phyloP scores from a whole-genome alignment of 352 stramenopile genomes.

The Pythium pyrilobum region DNA sequence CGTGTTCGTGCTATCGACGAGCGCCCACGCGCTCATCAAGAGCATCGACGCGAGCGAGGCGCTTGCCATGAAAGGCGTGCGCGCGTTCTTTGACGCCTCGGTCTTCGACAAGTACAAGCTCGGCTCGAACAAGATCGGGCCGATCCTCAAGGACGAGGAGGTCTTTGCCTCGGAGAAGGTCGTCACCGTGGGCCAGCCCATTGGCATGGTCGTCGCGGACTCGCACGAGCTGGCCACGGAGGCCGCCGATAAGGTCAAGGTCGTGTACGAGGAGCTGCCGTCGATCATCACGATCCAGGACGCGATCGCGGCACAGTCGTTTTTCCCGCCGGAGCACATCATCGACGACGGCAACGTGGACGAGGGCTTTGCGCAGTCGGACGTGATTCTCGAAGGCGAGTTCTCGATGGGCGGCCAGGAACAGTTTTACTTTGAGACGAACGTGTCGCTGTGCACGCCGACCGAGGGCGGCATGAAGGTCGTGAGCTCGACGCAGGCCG shows the following conservation, averaged over 20 bases:
- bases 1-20: slow-evolving; percentile 88
- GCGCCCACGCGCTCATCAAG: slow-evolving; percentile 75
- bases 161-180: slow-evolving; percentile 75
- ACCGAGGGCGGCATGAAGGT: slow-evolving; percentile 90
- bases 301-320: slow-evolving; percentile 90
- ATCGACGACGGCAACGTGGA: slow-evolving; percentile 85
- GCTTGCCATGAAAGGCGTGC: slow-evolving; percentile 85
- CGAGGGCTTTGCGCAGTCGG: slow-evolving; percentile 53
- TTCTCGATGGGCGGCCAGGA: slow-evolving; percentile 91
- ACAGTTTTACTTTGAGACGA: slow-evolving; percentile 96
- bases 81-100: slow-evolving; percentile 76
- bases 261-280: slow-evolving; percentile 87
- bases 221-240: slow-evolving; percentile 68
- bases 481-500: slow-evolving; percentile 92
- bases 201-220: slow-evolving; percentile 83
- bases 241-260: slow-evolving; percentile 76
- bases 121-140: slow-evolving; percentile 75
- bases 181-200: slow-evolving; percentile 68
- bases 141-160: slow-evolving; percentile 84
- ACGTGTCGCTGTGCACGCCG: slow-evolving; percentile 74
- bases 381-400: slow-evolving; percentile 82
- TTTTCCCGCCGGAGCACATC: slow-evolving; percentile 78
- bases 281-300: slow-evolving; percentile 94
- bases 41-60: slow-evolving; percentile 82
- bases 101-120: slow-evolving; percentile 59